These are phyloP conservation scores for Solanum corneliomulleri DNA, from an alignment of 257 asterid genomes.

Conservation along the genomic window DNA sequence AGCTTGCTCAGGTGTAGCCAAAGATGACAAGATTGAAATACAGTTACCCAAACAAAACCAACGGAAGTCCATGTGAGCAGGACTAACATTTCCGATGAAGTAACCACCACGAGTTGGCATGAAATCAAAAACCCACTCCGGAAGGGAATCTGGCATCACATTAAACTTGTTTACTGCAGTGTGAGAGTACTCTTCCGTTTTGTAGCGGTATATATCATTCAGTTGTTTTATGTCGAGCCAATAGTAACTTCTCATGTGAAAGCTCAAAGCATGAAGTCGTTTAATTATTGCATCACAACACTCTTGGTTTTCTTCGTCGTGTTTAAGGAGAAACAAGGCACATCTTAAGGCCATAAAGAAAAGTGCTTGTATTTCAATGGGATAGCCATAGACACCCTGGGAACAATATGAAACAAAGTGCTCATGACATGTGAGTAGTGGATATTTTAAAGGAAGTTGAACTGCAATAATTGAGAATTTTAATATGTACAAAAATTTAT, in stretches of 20 bases:
- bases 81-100: constrained; percentile 85
- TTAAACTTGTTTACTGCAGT: constrained; percentile 91
- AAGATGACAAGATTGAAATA: constrained; percentile 61
- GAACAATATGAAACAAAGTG: neutral
- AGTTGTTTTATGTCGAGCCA: constrained; percentile 87
- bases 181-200: constrained; percentile 88
- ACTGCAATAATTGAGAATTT: neutral
- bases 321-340: constrained; percentile 55
- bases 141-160: constrained; percentile 85
- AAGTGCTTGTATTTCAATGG: constrained; percentile 82
- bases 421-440: neutral
- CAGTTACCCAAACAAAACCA: constrained; percentile 94
- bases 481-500: neutral
- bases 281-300: constrained; percentile 41
- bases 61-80: constrained; percentile 84
- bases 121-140: constrained; percentile 88
- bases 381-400: constrained; percentile 89
- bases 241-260: constrained; percentile 78
- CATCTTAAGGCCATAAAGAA: constrained; percentile 89
- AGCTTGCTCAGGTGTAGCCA: constrained; percentile 88
- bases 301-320: constrained; percentile 63
- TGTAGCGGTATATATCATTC: constrained; percentile 74
- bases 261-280: constrained; percentile 78
- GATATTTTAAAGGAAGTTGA: neutral
- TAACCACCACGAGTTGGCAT: constrained; percentile 87